Percentiles rank a stretch among this genome's conserved stretches.
Evolutionary conservation across 148 eudicot species (phyloP).

Genomic region (Chenopodium suecicum): DNA sequence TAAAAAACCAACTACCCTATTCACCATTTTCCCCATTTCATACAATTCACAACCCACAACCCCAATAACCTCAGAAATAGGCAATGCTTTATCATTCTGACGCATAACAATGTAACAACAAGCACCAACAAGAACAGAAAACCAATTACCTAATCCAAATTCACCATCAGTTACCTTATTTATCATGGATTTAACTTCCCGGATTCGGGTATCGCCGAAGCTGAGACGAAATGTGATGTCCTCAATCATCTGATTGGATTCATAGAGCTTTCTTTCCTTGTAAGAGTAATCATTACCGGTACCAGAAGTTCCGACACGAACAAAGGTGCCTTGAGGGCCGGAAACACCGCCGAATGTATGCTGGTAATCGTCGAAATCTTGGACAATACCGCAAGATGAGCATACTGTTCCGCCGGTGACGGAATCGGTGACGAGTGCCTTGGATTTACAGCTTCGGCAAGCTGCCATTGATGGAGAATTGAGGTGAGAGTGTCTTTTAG

Average conservation of each 20-base stretch:
- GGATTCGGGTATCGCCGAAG: conserved; percentile 21
- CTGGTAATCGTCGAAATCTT: conserved; percentile 46
- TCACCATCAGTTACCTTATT: conserved; percentile 53
- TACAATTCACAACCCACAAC: conserved; percentile 52
- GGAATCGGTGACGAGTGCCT: conserved; percentile 30
- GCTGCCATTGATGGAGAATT: conserved; percentile 12
- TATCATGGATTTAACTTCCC: conserved; percentile 52
- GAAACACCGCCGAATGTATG: conserved; percentile 41
- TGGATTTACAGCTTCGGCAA: conserved; percentile 49
- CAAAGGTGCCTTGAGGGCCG: conserved; percentile 54
- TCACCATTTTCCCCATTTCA: conserved; percentile 76
- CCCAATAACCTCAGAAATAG: conserved; percentile 48
- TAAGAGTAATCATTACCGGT: conserved; percentile 36
- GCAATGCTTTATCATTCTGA: conserved; percentile 38
- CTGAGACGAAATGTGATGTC: conserved; percentile 36
- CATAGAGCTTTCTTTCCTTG: conserved; percentile 46
- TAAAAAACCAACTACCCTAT: conserved; percentile 55
- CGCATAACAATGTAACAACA: conserved; percentile 77
- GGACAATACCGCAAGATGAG: conserved; percentile 59
- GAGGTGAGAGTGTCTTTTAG: background rate
- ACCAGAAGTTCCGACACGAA: conserved; percentile 58
- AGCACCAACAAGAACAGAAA: conserved; percentile 60
- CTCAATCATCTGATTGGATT: conserved; percentile 36
- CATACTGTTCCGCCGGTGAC: conserved; percentile 43
- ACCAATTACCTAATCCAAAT: conserved; percentile 71